Base-by-base conservation (phyloP, 768 basidiomycete species). In the Glaciozyma antarctica region DNA sequence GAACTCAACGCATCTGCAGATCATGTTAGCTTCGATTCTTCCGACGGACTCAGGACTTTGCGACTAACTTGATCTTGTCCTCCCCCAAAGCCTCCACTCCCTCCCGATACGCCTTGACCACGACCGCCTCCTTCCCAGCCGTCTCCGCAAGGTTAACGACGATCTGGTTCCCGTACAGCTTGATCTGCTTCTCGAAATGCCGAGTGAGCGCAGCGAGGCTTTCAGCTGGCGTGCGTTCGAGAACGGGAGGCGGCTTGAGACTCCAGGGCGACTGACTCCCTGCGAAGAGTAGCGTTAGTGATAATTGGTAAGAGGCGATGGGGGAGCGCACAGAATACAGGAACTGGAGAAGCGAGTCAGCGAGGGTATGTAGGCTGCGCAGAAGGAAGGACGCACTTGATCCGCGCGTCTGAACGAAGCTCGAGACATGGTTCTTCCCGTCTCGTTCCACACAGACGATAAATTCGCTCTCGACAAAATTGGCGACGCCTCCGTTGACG, bases 131-230 rank as follows among this genome's bases (percentile, higher is more conserved):
- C 74, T 88, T 95, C 16, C 95, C 95, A 10, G 84, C 81, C 73
- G 88, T 85, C 74, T 98, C 95, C 2, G 93, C 88, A 12, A 99
- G 81, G 75, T 97, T 95, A 61, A 99, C 81, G 65, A 88, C 81
- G 2, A 84, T 85, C 88, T 94, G 34, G n/a, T 41, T 41, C 0
- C 72, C 73, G 44, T 74, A 74, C 22, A 58, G 28, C 24, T 63
- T 45, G 45, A 44, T 24, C 49, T 71, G 57, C 12, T 44, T 67
- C 22, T 71, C 71, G 21, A 74, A 63, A 47, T 74, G 73, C 61
- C 66, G 68, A 41, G 8, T 24, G 53, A 72, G 58, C 53, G 71
- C 71, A 2, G 53, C 58, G 0, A 34, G 22, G 47, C 58, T 69
- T 52, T 74, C 73, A 24, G 58, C 71, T 24, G 54, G 24, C 48